A percentile compares a stretch with the other conserved stretches of the same genome.
phyloP scores from a whole-genome alignment of 1,139 yeast genomes.

The Candida sanyaensis region DNA sequence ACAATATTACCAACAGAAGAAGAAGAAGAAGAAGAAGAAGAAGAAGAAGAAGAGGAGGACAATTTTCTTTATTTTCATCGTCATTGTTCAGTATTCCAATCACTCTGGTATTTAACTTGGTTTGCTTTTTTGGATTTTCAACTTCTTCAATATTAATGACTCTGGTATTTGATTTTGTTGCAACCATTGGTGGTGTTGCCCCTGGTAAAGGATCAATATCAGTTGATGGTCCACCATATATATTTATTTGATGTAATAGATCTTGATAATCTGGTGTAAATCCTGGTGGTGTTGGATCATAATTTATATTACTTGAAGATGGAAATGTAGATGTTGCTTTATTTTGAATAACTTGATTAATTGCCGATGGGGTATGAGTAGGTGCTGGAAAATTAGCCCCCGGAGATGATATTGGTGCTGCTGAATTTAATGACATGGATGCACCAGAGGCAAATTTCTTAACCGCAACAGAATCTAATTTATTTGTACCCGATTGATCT shows the following conservation, averaged over 20 bases:
- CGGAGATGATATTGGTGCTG: slow-evolving; percentile 5
- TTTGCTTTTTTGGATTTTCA: slow-evolving; percentile 42
- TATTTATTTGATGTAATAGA: slow-evolving; percentile 49
- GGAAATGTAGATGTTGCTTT: slow-evolving; percentile 9
- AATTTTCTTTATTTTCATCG: slow-evolving; percentile 44
- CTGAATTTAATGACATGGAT: slow-evolving; percentile 1
- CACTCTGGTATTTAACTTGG: slow-evolving; percentile 47
- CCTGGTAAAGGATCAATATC: slow-evolving; percentile 54
- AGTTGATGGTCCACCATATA: slow-evolving; percentile 55
- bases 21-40: too few species aligned
- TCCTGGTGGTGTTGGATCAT: slow-evolving; percentile 12
- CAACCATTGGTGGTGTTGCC: slow-evolving; percentile 51
- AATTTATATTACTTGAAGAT: slow-evolving; percentile 3
- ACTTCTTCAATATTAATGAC: slow-evolving; percentile 34
- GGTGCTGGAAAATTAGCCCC: slow-evolving; percentile 41
- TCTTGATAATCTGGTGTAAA: slow-evolving; percentile 43
- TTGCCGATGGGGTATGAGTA: slow-evolving; percentile 46
- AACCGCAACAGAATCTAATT: slow-evolving; percentile 5
- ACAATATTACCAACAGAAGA: too few species aligned
- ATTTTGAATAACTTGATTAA: slow-evolving; percentile 43
- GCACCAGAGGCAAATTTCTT: slow-evolving; percentile 4
- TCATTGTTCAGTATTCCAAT: slow-evolving; percentile 27
- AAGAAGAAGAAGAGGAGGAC: slow-evolving; percentile 22
- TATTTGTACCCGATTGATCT: slow-evolving; percentile 19
- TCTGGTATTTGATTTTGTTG: slow-evolving; percentile 48